Base-by-base conservation (phyloP, 139 green algal species). In the Gonium pectorale region DNA sequence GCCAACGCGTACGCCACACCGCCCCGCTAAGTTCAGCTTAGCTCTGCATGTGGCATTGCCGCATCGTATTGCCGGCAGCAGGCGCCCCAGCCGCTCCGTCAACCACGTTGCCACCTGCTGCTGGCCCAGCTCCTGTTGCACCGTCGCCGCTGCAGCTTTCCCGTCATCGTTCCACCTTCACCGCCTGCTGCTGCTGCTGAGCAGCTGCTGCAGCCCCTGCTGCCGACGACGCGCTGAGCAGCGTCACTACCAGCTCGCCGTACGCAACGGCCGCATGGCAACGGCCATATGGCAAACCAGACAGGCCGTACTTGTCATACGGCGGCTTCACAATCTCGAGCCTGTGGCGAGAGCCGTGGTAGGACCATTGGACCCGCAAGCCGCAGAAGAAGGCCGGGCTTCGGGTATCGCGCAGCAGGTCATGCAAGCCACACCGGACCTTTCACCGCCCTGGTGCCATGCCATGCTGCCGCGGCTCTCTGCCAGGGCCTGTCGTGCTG, bases 291-390 rank as follows among this genome's bases (percentile, higher is more conserved):
- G 60, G 62, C 41, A 13, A 3, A 1, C 24, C 24, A 5, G 15
- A 8, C n/a, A 83, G 15, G 77, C 77, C 77, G 41, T 83, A 83
- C 77, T 83, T 83, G 2, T 83, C 77, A 21, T 66, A 83, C 17
- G 77, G 46, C 2, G 77, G 77, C 43, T 41, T 54, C 1, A 83
- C 43, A 2, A 83, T 0, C 44, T 83, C 77, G 9, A 83, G 62
- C 60, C 77, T 83, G 59, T 4, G 1, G 67, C 41, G 29, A n/a
- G 21, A 64, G 56, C 5, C 15, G 24, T 5, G 56, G n/a, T n/a
- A 56, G 17, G 17, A 17, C 13, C 17, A 56, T 17, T 13, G 17
- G 13, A 56, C 49, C 13, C 49, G 17, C 49, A 56, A 17, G 49
- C 17, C 13, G 49, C 17, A 13, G 17, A 56, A 13, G 13, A 56